These are phyloP conservation scores for Mycena amicta DNA, from an alignment of 768 basidiomycete species.

Conservation along the genomic window DNA sequence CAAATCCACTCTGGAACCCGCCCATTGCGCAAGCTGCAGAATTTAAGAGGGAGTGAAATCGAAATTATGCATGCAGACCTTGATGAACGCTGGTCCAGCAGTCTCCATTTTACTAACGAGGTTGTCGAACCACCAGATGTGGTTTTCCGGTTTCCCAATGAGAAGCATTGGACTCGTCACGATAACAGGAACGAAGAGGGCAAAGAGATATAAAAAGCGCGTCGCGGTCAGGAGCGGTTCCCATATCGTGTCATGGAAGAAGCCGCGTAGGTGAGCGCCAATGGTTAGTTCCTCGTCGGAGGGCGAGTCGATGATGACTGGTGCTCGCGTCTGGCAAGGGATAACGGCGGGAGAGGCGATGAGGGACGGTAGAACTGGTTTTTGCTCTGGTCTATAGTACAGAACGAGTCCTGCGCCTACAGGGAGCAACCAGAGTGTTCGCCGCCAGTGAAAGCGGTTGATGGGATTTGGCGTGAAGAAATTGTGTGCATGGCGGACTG, in stretches of 20 bases:
- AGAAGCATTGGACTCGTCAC: conserved; percentile 83
- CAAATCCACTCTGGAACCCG: conserved; percentile 90
- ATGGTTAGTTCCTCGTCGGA: conserved; percentile 60
- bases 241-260: conserved; percentile 66
- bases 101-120: conserved; percentile 88
- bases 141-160: conserved; percentile 60
- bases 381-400: conserved; percentile 47
- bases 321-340: conserved; percentile 35
- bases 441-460: conserved; percentile 29
- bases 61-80: conserved; percentile 53
- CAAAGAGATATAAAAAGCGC: conserved; percentile 81
- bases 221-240: conserved; percentile 84
- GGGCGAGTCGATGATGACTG: conserved; percentile 62
- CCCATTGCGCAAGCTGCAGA: conserved; percentile 93
- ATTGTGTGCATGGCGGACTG: conserved; percentile 32
- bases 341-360: conserved; percentile 53
- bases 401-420: conserved; percentile 56
- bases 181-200: conserved; percentile 88
- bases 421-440: conserved; percentile 58
- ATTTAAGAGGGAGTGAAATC: conserved; percentile 17
- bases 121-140: conserved; percentile 96
- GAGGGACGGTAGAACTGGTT: conserved; percentile 46
- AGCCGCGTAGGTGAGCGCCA: conserved; percentile 39
- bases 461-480: conserved; percentile 39
- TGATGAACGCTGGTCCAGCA: conserved; percentile 96